Conservation (phyloP, 176 grass and related monocot genomes). For the Aechmea fasciata region DNA sequence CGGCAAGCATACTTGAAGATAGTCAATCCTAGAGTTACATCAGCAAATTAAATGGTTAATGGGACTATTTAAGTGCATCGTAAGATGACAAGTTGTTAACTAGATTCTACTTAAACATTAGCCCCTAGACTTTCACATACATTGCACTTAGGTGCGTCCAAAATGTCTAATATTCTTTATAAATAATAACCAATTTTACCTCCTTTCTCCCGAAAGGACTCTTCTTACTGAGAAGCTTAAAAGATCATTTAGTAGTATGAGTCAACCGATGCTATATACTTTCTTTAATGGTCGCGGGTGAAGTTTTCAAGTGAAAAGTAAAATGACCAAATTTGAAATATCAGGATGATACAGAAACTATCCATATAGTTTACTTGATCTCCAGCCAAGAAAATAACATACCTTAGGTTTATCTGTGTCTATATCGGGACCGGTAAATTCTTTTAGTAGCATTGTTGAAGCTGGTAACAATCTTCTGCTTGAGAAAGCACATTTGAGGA, state of each 20-base stretch:
- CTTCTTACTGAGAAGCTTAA: too few relatives aligned
- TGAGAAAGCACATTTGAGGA: slow-evolving; percentile 4
- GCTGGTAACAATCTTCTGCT: slow-evolving; percentile 42
- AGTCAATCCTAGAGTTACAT: not conserved
- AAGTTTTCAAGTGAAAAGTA: not conserved
- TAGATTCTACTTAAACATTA: too few relatives aligned
- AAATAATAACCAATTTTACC: too few relatives aligned
- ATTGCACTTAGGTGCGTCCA: too few relatives aligned
- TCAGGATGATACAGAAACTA: not conserved
- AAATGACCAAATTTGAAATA: not conserved
- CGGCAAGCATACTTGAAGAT: not conserved
- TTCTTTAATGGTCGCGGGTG: too few relatives aligned
- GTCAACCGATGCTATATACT: too few relatives aligned
- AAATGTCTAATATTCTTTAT: too few relatives aligned
- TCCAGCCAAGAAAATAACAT: not conserved
- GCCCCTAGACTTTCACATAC: too few relatives aligned
- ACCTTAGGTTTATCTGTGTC: slow-evolving; percentile 27
- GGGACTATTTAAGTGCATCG: too few relatives aligned
- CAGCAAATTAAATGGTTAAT: not conserved
- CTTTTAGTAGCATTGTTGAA: slow-evolving; percentile 44
- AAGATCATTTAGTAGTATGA: too few relatives aligned
- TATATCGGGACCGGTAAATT: slow-evolving; percentile 28
- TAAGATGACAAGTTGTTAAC: too few relatives aligned
- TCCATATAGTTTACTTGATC: not conserved
- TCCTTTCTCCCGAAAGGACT: too few relatives aligned